phyloP scores from a whole-genome alignment of 1,284 basidiomycete genomes.

The Blastosporella zonata region DNA sequence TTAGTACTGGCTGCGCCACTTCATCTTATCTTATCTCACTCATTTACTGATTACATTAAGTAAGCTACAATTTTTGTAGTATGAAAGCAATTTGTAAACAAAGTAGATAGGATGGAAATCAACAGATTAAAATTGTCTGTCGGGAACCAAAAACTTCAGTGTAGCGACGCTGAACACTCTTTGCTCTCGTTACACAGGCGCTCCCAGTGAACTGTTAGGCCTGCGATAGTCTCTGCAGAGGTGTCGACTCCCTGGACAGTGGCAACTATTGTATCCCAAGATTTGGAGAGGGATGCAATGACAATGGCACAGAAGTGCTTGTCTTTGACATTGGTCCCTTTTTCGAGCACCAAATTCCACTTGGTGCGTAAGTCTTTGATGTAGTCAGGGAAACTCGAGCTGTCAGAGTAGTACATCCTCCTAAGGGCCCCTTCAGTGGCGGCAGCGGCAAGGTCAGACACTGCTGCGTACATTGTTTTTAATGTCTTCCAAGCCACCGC shows the following conservation, averaged over 20 bases:
- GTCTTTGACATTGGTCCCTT: constrained; percentile 19
- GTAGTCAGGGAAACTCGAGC: constrained; percentile 11
- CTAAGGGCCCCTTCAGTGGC: constrained; percentile 13
- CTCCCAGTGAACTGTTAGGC: constrained; percentile 16
- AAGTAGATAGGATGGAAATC: too few species aligned
- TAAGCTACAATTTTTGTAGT: too few species aligned
- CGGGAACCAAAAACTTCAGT: too few species aligned
- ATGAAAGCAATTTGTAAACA: too few species aligned
- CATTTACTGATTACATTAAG: too few species aligned
- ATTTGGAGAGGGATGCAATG: constrained; percentile 17
- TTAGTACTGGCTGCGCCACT: too few species aligned
- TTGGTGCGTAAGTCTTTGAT: constrained; percentile 16
- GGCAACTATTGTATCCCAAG: constrained; percentile 19
- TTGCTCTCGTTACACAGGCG: too few species aligned
- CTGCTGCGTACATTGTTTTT: background rate
- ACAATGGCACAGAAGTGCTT: constrained; percentile 19
- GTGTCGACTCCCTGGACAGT: constrained; percentile 12
- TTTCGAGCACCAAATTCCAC: constrained; percentile 12
- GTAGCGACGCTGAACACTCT: too few species aligned
- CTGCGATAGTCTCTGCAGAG: constrained; percentile 16
- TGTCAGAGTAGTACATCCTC: constrained; percentile 5
- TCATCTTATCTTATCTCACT: too few species aligned
- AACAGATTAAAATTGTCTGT: too few species aligned
- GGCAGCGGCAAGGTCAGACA: constrained; percentile 8
- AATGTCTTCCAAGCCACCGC: constrained; percentile 18